Conservation (phyloP, 1,284 basidiomycete species). For the Ceratobasidium sp. region DNA sequence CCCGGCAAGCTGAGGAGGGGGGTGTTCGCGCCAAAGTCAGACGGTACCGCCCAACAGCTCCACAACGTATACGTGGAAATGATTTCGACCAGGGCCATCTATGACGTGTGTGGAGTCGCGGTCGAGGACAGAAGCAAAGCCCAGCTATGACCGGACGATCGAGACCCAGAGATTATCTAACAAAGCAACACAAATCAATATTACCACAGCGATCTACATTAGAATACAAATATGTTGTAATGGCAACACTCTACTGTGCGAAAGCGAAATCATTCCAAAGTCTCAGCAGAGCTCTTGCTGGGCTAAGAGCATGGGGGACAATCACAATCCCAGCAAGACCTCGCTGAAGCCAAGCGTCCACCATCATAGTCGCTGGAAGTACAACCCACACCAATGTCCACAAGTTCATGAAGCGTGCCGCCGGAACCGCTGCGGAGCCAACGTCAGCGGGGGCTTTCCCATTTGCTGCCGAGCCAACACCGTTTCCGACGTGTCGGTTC, state of each 20-base stretch:
- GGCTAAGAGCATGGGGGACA: constrained; percentile 23
- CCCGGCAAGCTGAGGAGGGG: neutral
- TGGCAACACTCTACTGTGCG: neutral
- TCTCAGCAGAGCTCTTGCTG: constrained; percentile 7
- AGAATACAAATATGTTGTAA: neutral
- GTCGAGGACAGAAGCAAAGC: neutral
- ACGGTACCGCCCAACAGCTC: neutral
- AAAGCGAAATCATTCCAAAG: constrained; percentile 19
- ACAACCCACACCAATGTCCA: constrained; percentile 39
- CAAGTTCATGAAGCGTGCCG: constrained; percentile 14
- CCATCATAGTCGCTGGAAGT: constrained; percentile 24
- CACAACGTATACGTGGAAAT: neutral
- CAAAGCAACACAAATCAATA: neutral
- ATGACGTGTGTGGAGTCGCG: constrained; percentile 6
- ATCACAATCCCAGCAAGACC: constrained; percentile 26
- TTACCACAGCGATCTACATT: neutral
- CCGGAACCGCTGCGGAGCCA: too few relatives aligned
- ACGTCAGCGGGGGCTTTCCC: neutral
- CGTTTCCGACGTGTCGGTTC: neutral
- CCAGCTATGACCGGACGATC: neutral
- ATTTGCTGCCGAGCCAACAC: neutral
- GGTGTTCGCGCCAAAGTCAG: neutral
- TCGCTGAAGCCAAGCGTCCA: constrained; percentile 29
- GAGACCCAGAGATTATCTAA: constrained; percentile 10
- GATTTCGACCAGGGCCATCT: neutral